Conservation (phyloP, 495 filamentous ascomycete species). For the Annulohypoxylon bovei region DNA sequence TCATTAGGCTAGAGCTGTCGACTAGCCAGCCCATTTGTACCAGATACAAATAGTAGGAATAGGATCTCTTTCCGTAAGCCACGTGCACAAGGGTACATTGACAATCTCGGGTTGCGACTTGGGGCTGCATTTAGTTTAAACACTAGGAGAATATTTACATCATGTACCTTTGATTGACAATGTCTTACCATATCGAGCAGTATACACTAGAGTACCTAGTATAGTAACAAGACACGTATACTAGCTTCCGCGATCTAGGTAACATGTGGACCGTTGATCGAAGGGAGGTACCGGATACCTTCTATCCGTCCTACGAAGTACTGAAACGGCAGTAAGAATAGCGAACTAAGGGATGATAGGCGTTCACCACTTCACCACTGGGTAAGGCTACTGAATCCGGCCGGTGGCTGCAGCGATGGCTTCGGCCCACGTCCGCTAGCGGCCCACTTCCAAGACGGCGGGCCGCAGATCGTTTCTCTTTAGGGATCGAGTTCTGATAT, state of each 20-base stretch:
- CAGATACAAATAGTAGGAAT: slow-evolving; percentile 10
- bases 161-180: not conserved
- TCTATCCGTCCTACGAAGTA: slow-evolving; percentile 27
- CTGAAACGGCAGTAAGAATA: slow-evolving; percentile 32
- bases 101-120: slow-evolving; percentile 22
- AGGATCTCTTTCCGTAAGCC: slow-evolving; percentile 12
- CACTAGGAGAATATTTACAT: slow-evolving; percentile 38
- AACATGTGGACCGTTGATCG: slow-evolving; percentile 11
- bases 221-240: slow-evolving; percentile 14
- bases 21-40: slow-evolving; percentile 1
- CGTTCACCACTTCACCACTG: not conserved
- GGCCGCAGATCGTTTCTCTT: slow-evolving; percentile 37
- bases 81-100: slow-evolving; percentile 30
- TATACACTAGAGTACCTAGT: not conserved
- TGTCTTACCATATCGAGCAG: not conserved
- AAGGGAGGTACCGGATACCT: slow-evolving; percentile 27
- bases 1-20: not conserved
- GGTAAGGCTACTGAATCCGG: slow-evolving; percentile 11
- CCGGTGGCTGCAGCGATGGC: slow-evolving; percentile 31
- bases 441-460: slow-evolving; percentile 20
- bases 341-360: not conserved
- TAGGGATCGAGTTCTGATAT: slow-evolving; percentile 9
- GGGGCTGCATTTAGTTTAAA: slow-evolving; percentile 12
- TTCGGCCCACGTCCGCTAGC: slow-evolving; percentile 32
- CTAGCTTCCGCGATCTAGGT: slow-evolving; percentile 6